Evolutionary conservation across 2,329 filamentous ascomycete species (phyloP).

Genomic region (Calonectria hawksworthii): DNA sequence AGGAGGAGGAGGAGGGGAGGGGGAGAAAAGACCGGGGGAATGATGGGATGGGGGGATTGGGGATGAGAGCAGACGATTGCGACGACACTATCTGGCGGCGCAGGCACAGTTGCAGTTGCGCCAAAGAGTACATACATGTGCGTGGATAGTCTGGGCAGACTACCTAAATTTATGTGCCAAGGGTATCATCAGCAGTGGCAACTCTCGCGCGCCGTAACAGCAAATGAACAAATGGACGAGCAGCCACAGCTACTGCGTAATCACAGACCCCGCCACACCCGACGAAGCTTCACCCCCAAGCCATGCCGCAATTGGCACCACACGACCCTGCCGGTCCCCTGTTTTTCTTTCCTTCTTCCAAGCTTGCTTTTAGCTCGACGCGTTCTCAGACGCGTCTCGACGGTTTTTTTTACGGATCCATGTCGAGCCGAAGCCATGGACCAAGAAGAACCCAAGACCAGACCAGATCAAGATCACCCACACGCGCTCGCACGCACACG

Average conservation of each 20-base stretch:
- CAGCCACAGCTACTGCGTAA: constrained; percentile 18
- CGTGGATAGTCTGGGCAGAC: background rate
- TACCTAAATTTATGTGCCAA: background rate
- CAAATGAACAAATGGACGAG: background rate
- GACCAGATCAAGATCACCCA: background rate
- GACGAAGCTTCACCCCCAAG: constrained; percentile 1
- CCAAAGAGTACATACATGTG: background rate
- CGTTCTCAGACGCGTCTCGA: constrained; percentile 23
- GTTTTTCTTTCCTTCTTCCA: constrained; percentile 1
- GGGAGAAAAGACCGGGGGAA: background rate
- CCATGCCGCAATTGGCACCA: constrained; percentile 2
- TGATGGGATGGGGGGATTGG: background rate
- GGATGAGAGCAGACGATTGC: background rate
- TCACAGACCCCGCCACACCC: constrained; percentile 22
- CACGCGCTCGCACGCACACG: background rate
- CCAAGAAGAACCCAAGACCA: background rate
- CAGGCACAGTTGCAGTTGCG: background rate
- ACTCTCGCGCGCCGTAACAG: background rate
- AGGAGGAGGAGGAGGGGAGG: background rate
- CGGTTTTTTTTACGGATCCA: constrained; percentile 7
- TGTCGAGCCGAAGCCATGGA: background rate
- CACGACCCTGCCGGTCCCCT: constrained; percentile 4
- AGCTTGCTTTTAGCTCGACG: constrained; percentile 17
- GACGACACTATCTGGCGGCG: background rate
- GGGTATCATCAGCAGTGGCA: constrained; percentile 10